Conservation (phyloP, 805 yeast genomes). For the Cyberlindnera xylosilytica region DNA sequence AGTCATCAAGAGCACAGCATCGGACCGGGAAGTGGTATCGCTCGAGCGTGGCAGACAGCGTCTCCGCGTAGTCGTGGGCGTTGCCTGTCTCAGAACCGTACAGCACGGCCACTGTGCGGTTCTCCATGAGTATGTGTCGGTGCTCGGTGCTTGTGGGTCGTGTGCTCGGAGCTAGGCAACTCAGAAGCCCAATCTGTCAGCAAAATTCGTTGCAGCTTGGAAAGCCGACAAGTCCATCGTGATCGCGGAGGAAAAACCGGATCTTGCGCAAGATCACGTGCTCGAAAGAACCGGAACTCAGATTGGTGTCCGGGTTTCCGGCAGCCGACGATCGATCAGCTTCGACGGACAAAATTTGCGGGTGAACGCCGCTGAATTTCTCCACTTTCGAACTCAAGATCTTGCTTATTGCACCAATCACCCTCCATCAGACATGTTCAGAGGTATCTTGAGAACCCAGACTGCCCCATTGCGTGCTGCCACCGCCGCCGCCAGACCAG, state of each 20-base stretch:
- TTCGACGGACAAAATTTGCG: conserved; percentile 9
- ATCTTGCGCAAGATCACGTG: too few species aligned
- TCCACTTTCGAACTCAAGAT: too few species aligned
- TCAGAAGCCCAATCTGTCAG: too few species aligned
- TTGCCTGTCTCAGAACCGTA: conserved; percentile 95
- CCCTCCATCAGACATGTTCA: conserved; percentile 16
- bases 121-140: conserved; percentile 7
- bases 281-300: too few species aligned
- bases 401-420: too few species aligned
- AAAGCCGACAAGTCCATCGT: conserved; percentile 1
- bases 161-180: too few species aligned
- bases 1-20: conserved; percentile 56
- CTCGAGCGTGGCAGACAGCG: conserved; percentile 53
- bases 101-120: conserved; percentile 51
- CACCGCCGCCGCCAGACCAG: conserved; percentile 9
- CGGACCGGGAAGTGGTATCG: conserved; percentile 48
- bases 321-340: too few species aligned
- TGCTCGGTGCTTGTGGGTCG: neutral
- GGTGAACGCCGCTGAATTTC: neutral
- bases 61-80: conserved; percentile 77
- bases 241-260: too few species aligned
- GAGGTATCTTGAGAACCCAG: conserved; percentile 18
- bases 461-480: conserved; percentile 9
- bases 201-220: too few species aligned
- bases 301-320: neutral